Percentiles rank a stretch among this genome's conserved stretches.
These are phyloP conservation scores for Irpex lacteus DNA, from an alignment of 1,284 basidiomycete genomes.

Conservation along the genomic window DNA sequence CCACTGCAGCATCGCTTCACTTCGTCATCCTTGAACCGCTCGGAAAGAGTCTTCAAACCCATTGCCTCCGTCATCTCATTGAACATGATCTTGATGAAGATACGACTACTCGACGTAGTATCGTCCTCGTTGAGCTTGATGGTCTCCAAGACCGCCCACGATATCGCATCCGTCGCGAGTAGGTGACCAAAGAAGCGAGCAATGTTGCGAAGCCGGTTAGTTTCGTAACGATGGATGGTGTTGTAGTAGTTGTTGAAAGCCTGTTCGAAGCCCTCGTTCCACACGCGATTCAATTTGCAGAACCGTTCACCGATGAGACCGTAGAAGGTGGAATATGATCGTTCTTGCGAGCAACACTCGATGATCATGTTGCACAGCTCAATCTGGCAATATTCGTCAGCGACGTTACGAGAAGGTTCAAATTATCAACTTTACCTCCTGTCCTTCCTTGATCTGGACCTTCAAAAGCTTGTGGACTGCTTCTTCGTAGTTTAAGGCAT, in stretches of 20 bases:
- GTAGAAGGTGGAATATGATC: conserved; percentile 95
- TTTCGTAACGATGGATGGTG: conserved; percentile 98
- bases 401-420: neutral
- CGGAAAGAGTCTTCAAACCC: conserved; percentile 81
- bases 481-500: conserved; percentile 96
- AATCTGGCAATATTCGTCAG: conserved; percentile 49
- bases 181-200: conserved; percentile 95
- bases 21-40: conserved; percentile 86
- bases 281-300: conserved; percentile 92
- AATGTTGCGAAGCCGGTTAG: conserved; percentile 96
- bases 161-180: conserved; percentile 82
- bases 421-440: conserved; percentile 69
- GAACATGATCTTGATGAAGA: conserved; percentile 97
- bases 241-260: conserved; percentile 92
- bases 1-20: conserved; percentile 72
- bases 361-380: conserved; percentile 98
- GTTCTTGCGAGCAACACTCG: conserved; percentile 99
- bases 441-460: conserved; percentile 86
- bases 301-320: conserved; percentile 96
- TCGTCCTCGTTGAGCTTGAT: conserved; percentile 98
- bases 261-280: conserved; percentile 87
- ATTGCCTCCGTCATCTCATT: conserved; percentile 92
- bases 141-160: conserved; percentile 84
- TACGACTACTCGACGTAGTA: conserved; percentile 93
- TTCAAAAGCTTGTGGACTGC: conserved; percentile 97